Conservation (phyloP, 2,329 filamentous ascomycete genomes). For the Colletotrichum incanum region DNA sequence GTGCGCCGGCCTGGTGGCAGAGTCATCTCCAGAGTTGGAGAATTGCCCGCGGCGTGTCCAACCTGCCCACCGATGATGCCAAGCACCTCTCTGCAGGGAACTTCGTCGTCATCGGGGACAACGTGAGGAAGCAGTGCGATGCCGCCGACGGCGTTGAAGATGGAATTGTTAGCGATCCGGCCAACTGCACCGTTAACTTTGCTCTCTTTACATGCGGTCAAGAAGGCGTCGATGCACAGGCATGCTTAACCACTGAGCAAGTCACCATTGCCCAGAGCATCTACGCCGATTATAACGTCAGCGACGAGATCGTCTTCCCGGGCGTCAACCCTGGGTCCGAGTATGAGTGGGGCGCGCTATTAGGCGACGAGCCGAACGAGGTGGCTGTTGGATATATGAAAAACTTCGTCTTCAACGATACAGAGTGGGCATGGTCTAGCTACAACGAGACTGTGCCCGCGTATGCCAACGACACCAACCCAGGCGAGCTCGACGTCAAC, state of each 20-base stretch:
- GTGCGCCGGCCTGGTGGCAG: conserved; percentile 66
- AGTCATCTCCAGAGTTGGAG: conserved; percentile 61
- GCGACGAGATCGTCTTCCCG: conserved; percentile 53
- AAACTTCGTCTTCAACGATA: conserved; percentile 55
- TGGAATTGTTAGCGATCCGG: conserved; percentile 64
- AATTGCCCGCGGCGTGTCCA: conserved; percentile 63
- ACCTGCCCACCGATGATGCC: conserved; percentile 60
- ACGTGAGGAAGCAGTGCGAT: conserved; percentile 67
- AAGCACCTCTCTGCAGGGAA: conserved; percentile 59
- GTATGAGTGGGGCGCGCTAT: conserved; percentile 49
- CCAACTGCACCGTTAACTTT: conserved; percentile 62
- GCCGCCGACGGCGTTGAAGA: conserved; percentile 64
- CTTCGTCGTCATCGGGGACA: conserved; percentile 61
- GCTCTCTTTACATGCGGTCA: conserved; percentile 56
- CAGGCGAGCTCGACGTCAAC: conserved; percentile 56
- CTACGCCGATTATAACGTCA: conserved; percentile 49
- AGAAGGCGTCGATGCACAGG: conserved; percentile 45
- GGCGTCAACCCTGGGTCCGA: conserved; percentile 65
- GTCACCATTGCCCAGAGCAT: conserved; percentile 52
- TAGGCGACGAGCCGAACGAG: conserved; percentile 52
- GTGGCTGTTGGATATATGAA: conserved; percentile 55
- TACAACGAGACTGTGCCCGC: conserved; percentile 51
- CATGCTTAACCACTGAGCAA: conserved; percentile 61
- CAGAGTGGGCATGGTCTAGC: conserved; percentile 50
- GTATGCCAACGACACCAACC: conserved; percentile 52